Percentiles rank a stretch among this genome's conserved stretches.
phyloP scores from a whole-genome alignment of 2,329 filamentous ascomycete species.

The Metarhizium anisopliae region DNA sequence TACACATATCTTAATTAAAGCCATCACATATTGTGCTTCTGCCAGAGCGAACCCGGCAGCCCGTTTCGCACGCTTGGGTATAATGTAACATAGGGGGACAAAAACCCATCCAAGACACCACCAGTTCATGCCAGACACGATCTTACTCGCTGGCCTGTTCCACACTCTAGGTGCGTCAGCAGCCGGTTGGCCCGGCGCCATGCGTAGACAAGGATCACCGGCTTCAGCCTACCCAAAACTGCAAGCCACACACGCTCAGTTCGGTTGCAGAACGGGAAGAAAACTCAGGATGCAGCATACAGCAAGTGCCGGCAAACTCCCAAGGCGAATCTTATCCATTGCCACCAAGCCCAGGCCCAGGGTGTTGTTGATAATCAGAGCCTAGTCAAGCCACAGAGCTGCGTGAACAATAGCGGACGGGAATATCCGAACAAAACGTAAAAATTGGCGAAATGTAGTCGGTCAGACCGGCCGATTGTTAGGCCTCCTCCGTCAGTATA shows the following conservation, averaged over 20 bases:
- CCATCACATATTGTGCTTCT: not conserved
- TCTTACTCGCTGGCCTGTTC: not conserved
- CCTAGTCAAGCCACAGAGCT: not conserved
- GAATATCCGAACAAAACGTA: not conserved
- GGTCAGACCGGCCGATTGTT: too few species aligned
- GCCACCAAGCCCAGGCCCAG: not conserved
- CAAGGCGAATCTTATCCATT: not conserved
- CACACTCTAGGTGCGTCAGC: not conserved
- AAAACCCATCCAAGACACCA: not conserved
- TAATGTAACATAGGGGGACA: not conserved
- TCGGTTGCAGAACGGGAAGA: not conserved
- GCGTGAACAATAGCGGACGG: not conserved
- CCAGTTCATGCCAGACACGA: not conserved
- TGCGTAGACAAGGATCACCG: slow-evolving; percentile 1
- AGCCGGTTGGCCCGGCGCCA: not conserved
- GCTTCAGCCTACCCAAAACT: not conserved
- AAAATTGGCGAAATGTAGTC: too few species aligned
- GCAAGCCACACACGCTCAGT: not conserved
- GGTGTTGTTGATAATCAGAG: not conserved
- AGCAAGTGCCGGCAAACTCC: not conserved
- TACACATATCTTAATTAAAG: not conserved
- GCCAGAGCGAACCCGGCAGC: not conserved
- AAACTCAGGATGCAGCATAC: not conserved
- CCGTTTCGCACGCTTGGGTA: slow-evolving; percentile 1
- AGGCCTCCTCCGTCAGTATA: not conserved